A percentile compares a stretch with the other conserved stretches of the same genome.
phyloP scores from a whole-genome alignment of 208 protist species.

The Trypanosoma grayi region DNA sequence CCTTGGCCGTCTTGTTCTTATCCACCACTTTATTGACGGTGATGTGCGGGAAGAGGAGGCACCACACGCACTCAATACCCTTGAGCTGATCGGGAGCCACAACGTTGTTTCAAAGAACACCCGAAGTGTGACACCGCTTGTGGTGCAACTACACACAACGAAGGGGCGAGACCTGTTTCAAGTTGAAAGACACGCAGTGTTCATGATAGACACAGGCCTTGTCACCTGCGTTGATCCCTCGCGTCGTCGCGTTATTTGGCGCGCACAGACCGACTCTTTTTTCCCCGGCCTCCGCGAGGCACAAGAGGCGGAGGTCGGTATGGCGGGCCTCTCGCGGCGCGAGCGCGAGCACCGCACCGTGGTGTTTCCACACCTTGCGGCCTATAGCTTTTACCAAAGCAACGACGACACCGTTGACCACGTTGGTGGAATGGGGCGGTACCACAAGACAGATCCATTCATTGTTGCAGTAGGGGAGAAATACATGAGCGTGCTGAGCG shows the following conservation, averaged over 20 bases:
- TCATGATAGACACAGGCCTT: constrained; percentile 83
- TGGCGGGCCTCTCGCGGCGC: constrained; percentile 2
- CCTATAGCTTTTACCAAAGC: constrained; percentile 59
- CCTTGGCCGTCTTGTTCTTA: constrained; percentile 71
- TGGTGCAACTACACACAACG: constrained; percentile 71
- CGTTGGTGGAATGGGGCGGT: constrained; percentile 48
- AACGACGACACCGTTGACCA: constrained; percentile 44
- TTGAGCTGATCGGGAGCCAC: constrained; percentile 82
- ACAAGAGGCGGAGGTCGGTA: constrained; percentile 29
- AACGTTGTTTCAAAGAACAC: constrained; percentile 60
- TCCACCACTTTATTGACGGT: constrained; percentile 79
- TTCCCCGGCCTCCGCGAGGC: constrained; percentile 36
- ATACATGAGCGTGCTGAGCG: constrained; percentile 57
- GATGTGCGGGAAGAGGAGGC: constrained; percentile 50
- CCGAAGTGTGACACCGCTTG: constrained; percentile 54
- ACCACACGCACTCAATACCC: constrained; percentile 44
- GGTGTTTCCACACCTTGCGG: constrained; percentile 65
- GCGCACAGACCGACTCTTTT: constrained; percentile 58
- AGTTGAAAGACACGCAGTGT: constrained; percentile 78
- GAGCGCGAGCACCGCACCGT: constrained; percentile 26
- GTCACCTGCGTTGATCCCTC: constrained; percentile 79
- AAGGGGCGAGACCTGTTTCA: constrained; percentile 49
- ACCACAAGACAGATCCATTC: constrained; percentile 63
- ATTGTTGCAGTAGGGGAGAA: constrained; percentile 79
- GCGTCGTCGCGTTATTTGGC: constrained; percentile 76